These are phyloP conservation scores for Globisporangium apiculatum DNA, from an alignment of 352 stramenopile genomes.

Conservation along the genomic window DNA sequence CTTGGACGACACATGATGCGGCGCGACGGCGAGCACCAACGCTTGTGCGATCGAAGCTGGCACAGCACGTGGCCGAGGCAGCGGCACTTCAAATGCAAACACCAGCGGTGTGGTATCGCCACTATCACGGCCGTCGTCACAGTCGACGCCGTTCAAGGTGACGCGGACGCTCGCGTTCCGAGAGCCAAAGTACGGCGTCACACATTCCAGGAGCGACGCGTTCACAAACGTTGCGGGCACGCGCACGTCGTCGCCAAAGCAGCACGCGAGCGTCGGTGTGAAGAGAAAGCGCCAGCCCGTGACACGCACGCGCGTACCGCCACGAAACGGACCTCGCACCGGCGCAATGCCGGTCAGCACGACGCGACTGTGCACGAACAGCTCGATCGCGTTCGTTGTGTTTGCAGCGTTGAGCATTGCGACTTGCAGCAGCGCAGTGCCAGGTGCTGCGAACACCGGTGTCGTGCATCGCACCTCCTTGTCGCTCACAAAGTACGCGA, in stretches of 20 bases:
- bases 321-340: constrained; percentile 17
- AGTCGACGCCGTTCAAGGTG: constrained; percentile 55
- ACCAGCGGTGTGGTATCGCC: constrained; percentile 11
- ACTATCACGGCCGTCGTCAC: constrained; percentile 51
- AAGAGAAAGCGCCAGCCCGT: constrained; percentile 43
- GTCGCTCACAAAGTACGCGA: constrained; percentile 27
- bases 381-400: constrained; percentile 8
- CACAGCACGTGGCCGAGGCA: constrained; percentile 19
- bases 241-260: constrained; percentile 38
- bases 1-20: constrained; percentile 24
- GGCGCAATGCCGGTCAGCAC: constrained; percentile 23
- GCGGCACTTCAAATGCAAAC: constrained; percentile 33
- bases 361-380: constrained; percentile 26
- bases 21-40: constrained; percentile 27
- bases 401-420: constrained; percentile 9
- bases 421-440: constrained; percentile 17
- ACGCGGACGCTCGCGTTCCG: constrained; percentile 24
- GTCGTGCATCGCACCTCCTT: constrained; percentile 22
- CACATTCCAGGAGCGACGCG: constrained; percentile 43
- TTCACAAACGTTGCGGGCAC: constrained; percentile 65
- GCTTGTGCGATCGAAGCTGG: constrained; percentile 21
- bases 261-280: constrained; percentile 50
- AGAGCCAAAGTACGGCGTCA: constrained; percentile 26
- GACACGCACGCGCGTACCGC: constrained; percentile 37
- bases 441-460: constrained; percentile 13